Evolutionary conservation across 1,284 basidiomycete genomes (phyloP).

Genomic region (Cryptococcus sp.): DNA sequence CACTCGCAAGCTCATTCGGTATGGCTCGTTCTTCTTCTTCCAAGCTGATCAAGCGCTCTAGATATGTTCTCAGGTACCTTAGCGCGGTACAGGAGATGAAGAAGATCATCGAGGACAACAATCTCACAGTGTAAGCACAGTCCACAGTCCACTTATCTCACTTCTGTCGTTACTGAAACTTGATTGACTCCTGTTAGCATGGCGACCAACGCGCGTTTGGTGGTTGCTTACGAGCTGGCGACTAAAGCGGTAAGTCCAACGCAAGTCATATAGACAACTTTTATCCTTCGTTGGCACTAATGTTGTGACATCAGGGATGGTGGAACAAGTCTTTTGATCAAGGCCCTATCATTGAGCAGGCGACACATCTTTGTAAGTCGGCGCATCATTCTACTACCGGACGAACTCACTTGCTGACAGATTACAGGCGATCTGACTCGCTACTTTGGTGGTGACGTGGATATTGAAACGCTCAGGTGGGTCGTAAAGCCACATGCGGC

Average conservation of each 20-base stretch:
- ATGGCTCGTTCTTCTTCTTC: conserved; percentile 4
- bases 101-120: conserved; percentile 57
- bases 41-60: conserved; percentile 31
- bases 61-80: conserved; percentile 54
- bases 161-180: neutral
- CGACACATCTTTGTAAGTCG: conserved; percentile 55
- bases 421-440: conserved; percentile 51
- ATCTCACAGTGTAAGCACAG: conserved; percentile 52
- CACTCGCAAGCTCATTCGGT: conserved; percentile 17
- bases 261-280: conserved; percentile 17
- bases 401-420: conserved; percentile 3
- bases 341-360: conserved; percentile 59
- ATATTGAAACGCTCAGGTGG: conserved; percentile 55
- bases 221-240: conserved; percentile 54
- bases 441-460: conserved; percentile 60
- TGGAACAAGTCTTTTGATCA: conserved; percentile 58
- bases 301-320: conserved; percentile 49
- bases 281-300: conserved; percentile 4
- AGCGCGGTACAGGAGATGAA: conserved; percentile 58
- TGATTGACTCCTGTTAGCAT: conserved; percentile 36
- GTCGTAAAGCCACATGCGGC: conserved; percentile 18
- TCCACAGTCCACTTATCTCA: neutral
- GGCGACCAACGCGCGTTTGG: conserved; percentile 57
- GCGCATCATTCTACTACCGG: neutral
- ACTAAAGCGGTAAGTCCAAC: conserved; percentile 34